A percentile compares a stretch with the other conserved stretches of the same genome.
phyloP scores from a whole-genome alignment of 257 asterid species.

The Linaria vulgaris region DNA sequence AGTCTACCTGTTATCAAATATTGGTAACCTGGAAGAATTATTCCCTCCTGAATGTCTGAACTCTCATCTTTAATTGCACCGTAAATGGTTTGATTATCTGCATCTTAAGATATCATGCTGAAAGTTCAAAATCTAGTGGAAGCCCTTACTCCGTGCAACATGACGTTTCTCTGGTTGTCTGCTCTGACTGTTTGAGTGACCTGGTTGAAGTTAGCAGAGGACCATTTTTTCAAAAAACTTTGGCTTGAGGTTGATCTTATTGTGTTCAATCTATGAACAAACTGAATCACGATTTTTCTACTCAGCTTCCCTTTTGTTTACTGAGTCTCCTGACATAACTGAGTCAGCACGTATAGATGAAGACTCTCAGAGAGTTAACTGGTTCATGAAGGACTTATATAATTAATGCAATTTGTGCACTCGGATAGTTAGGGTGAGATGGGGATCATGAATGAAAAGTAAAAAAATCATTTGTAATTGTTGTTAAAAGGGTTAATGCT shows the following conservation, averaged over 20 bases:
- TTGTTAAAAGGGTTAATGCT: neutral
- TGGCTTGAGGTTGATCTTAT: neutral
- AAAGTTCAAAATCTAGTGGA: no score
- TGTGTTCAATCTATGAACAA: neutral
- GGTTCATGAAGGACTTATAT: neutral
- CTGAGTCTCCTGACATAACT: neutral
- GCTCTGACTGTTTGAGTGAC: no score
- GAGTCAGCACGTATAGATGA: neutral
- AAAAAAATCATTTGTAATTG: neutral
- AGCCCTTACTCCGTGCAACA: no score
- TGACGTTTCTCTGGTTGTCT: no score
- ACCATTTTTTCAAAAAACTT: neutral
- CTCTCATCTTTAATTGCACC: no score
- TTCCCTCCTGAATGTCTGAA: no score
- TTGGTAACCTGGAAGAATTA: no score
- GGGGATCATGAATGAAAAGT: constrained; percentile 3
- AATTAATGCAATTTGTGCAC: neutral
- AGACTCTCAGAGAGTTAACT: neutral
- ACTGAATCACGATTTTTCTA: neutral
- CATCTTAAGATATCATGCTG: no score
- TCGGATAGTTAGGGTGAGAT: neutral
- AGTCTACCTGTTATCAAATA: no score
- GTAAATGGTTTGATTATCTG: no score
- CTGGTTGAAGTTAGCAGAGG: neutral
- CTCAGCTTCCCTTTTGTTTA: neutral